phyloP scores from a whole-genome alignment of 306 rosid genomes.

The Rosa lucieae region DNA sequence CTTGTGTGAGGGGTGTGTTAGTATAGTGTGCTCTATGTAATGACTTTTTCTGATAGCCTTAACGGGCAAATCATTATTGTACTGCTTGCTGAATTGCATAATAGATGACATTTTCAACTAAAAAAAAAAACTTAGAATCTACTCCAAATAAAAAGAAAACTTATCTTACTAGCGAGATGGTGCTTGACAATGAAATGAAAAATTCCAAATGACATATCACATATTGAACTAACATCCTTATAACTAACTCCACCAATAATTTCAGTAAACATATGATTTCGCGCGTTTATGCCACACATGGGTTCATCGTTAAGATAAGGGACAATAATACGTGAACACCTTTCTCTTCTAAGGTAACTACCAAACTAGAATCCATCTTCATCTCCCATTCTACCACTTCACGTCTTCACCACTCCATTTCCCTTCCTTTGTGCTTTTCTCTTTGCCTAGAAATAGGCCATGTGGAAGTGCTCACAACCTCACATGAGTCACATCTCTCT shows the following conservation, averaged over 20 bases:
- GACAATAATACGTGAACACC: background rate
- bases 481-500: background rate
- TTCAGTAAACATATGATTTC: background rate
- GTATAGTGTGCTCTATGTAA: too few relatives aligned
- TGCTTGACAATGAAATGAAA: background rate
- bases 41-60: too few relatives aligned
- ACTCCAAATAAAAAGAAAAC: background rate
- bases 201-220: background rate
- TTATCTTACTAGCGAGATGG: background rate
- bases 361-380: constrained; percentile 13
- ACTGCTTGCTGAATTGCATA: too few relatives aligned
- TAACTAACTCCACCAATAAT: background rate
- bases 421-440: background rate
- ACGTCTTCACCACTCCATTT: background rate
- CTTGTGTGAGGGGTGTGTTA: too few relatives aligned
- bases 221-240: background rate
- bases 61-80: too few relatives aligned
- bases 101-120: too few relatives aligned
- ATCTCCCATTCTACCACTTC: background rate
- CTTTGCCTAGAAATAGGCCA: background rate
- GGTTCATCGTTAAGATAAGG: background rate
- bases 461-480: constrained; percentile 31
- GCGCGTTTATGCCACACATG: background rate
- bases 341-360: background rate
- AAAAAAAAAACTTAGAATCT: too few relatives aligned